These are phyloP conservation scores for Digitaria exilis DNA, from an alignment of 202 grass and related monocot genomes.

Conservation along the genomic window DNA sequence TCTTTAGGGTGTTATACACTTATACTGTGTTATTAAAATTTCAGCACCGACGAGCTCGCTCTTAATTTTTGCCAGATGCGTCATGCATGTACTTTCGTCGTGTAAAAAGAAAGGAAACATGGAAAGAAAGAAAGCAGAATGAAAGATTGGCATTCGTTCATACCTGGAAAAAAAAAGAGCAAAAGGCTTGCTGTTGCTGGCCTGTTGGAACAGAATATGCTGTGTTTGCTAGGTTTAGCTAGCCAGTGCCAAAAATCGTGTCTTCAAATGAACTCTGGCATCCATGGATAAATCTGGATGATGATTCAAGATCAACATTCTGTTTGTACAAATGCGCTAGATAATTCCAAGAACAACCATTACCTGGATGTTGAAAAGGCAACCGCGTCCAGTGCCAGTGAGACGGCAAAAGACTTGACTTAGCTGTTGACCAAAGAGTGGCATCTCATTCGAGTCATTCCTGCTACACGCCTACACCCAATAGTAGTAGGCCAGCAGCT, in stretches of 20 bases:
- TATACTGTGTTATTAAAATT: background rate
- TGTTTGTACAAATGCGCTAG: background rate
- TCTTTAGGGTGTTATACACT: background rate
- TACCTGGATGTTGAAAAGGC: background rate
- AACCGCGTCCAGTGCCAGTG: background rate
- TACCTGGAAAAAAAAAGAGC: background rate
- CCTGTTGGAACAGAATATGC: background rate
- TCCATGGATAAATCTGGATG: background rate
- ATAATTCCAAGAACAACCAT: background rate
- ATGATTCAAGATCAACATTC: background rate
- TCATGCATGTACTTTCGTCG: background rate
- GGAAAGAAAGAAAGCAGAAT: background rate
- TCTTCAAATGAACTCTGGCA: background rate
- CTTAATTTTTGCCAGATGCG: background rate
- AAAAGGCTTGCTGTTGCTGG: background rate
- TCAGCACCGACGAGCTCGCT: background rate
- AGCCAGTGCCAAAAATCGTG: background rate
- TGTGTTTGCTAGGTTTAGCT: background rate
- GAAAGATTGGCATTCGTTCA: background rate
- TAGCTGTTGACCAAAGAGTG: background rate
- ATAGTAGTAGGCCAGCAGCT: background rate
- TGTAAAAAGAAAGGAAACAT: background rate
- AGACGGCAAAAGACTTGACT: conserved; percentile 14
- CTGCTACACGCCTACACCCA: background rate
- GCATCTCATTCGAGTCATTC: background rate